Percentiles rank a stretch among this genome's conserved stretches.
phyloP scores from a whole-genome alignment of 2,329 filamentous ascomycete genomes.

The Paramyrothecium roridum region DNA sequence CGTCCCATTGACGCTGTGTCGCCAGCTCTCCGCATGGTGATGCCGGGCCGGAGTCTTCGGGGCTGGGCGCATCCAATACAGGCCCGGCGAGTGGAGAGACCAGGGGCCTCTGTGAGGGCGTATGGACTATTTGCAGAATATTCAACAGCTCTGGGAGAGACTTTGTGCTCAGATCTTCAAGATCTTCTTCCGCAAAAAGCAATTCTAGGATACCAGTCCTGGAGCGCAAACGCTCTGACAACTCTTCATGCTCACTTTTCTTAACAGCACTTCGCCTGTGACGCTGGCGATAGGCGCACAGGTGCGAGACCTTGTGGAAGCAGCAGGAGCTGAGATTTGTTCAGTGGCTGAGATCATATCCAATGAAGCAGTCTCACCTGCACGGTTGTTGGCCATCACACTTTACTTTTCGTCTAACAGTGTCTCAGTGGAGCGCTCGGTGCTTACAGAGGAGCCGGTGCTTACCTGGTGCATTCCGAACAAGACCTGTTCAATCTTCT shows the following conservation, averaged over 20 bases:
- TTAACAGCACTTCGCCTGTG: slow-evolving; percentile 25
- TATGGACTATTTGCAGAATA: neutral
- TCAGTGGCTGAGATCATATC: neutral
- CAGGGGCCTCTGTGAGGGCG: neutral
- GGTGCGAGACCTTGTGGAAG: slow-evolving; percentile 19
- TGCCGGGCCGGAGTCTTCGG: slow-evolving; percentile 16
- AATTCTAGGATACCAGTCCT: slow-evolving; percentile 5
- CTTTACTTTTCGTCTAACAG: slow-evolving; percentile 25
- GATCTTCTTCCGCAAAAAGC: slow-evolving; percentile 1
- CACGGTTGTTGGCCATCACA: slow-evolving; percentile 36
- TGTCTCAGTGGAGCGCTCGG: neutral
- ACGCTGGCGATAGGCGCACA: slow-evolving; percentile 24
- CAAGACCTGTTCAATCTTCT: slow-evolving; percentile 18
- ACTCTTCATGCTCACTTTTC: slow-evolving; percentile 16
- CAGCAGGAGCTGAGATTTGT: slow-evolving; percentile 21
- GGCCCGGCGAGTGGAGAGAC: neutral
- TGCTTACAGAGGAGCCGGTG: too few relatives aligned
- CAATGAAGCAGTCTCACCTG: slow-evolving; percentile 16
- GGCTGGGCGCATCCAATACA: too few relatives aligned
- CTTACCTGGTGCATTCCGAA: slow-evolving; percentile 16
- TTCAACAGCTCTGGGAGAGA: slow-evolving; percentile 2
- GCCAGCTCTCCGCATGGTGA: slow-evolving; percentile 22
- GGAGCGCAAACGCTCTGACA: slow-evolving; percentile 2
- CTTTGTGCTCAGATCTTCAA: slow-evolving; percentile 5
- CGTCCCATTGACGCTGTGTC: slow-evolving; percentile 24